A percentile compares a stretch with the other conserved stretches of the same genome.
phyloP scores from a whole-genome alignment of 805 yeast species.

The Kodamaea laetipori region DNA sequence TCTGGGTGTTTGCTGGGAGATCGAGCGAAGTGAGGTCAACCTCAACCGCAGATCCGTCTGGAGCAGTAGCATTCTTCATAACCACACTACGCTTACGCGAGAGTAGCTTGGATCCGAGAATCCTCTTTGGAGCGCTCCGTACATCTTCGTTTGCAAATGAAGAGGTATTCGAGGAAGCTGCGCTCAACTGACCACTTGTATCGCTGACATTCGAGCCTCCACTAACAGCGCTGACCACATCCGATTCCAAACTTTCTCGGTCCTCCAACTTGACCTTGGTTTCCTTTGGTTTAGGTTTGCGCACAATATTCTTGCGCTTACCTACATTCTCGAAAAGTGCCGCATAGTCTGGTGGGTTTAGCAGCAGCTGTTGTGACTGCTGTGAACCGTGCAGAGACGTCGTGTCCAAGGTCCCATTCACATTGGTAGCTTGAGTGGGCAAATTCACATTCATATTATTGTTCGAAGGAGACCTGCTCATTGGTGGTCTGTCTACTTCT shows the following conservation, averaged over 20 bases:
- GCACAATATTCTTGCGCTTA: conserved; percentile 36
- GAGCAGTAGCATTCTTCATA: conserved; percentile 2
- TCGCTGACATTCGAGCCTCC: not conserved
- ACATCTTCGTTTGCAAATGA: conserved; percentile 7
- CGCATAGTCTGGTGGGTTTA: conserved; percentile 42
- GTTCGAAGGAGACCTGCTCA: conserved; percentile 6
- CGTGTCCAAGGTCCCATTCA: conserved; percentile 17
- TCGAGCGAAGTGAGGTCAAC: conserved; percentile 42
- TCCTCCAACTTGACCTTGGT: conserved; percentile 15
- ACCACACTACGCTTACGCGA: conserved; percentile 28
- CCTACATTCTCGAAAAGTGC: conserved; percentile 48
- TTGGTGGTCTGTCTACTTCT: conserved; percentile 5
- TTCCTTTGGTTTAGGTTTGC: conserved; percentile 25
- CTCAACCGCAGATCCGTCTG: conserved; percentile 26
- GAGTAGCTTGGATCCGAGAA: conserved; percentile 41
- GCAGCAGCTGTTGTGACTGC: conserved; percentile 14
- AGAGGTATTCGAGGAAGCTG: conserved; percentile 9
- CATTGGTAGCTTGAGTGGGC: conserved; percentile 10
- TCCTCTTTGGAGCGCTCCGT: conserved; percentile 36
- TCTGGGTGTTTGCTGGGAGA: conserved; percentile 42
- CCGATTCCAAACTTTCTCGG: conserved; percentile 5
- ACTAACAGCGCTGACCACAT: conserved; percentile 6
- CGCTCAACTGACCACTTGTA: conserved; percentile 3
- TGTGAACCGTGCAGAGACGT: conserved; percentile 15
- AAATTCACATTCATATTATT: conserved; percentile 11